A percentile compares a stretch with the other conserved stretches of the same genome.
These are phyloP conservation scores for Phytophthora pluvialis DNA, from an alignment of 352 stramenopile species.

Conservation along the genomic window DNA sequence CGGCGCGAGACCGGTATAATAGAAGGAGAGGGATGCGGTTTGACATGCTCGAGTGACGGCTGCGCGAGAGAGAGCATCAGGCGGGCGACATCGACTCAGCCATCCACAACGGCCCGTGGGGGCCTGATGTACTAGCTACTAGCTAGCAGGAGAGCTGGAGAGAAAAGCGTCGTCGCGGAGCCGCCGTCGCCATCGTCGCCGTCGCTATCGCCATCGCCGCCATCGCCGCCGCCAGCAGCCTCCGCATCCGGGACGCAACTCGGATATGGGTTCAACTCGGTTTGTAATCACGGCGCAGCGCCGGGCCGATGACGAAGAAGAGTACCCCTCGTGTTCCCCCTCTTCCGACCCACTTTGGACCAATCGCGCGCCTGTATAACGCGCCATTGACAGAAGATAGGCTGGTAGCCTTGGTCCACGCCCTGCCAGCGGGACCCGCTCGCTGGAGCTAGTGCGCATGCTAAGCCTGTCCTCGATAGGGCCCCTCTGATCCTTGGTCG, in stretches of 20 bases:
- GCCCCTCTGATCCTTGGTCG: not conserved
- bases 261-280: conserved; percentile 24
- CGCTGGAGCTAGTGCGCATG: not conserved
- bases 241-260: too few species aligned
- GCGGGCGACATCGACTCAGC: too few species aligned
- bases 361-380: not conserved
- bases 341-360: conserved; percentile 1
- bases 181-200: too few species aligned
- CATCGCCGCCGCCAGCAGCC: not conserved
- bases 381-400: too few species aligned
- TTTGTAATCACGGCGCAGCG: conserved; percentile 16
- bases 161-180: too few species aligned
- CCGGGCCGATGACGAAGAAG: conserved; percentile 14
- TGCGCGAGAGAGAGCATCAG: too few species aligned
- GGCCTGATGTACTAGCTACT: not conserved
- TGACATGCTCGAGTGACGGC: too few species aligned
- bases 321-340: not conserved
- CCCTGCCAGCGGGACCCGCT: too few species aligned
- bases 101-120: too few species aligned
- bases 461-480: not conserved
- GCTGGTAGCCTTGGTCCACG: too few species aligned
- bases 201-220: too few species aligned
- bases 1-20: conserved; percentile 5
- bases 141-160: not conserved
- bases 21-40: not conserved